A percentile compares a stretch with the other conserved stretches of the same genome.
These are phyloP conservation scores for Aspergillus affinis DNA, from an alignment of 495 filamentous ascomycete species.

Conservation along the genomic window DNA sequence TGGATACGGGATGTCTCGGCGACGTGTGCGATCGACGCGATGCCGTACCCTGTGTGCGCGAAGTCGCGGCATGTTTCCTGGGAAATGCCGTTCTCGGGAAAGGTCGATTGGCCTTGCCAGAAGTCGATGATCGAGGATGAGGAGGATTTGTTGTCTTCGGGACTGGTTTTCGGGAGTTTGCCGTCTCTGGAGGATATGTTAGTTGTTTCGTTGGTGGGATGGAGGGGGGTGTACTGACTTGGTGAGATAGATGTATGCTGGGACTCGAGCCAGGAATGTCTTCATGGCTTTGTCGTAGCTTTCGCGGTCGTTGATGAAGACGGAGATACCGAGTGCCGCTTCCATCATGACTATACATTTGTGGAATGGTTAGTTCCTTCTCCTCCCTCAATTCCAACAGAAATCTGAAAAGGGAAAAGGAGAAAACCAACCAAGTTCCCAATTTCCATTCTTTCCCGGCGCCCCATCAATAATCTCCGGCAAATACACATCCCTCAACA, in stretches of 20 bases:
- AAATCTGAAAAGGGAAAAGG: neutral
- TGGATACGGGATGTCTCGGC: conserved; percentile 29
- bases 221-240: no score
- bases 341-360: conserved; percentile 25
- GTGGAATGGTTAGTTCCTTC: neutral
- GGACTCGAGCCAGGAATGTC: conserved; percentile 23
- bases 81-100: conserved; percentile 17
- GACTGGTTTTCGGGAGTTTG: neutral
- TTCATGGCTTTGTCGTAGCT: conserved; percentile 26
- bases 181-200: neutral
- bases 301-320: conserved; percentile 25
- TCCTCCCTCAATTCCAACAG: neutral
- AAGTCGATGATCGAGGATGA: conserved; percentile 6
- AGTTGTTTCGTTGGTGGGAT: neutral
- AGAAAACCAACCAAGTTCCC: conserved; percentile 23
- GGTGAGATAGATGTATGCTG: conserved; percentile 28
- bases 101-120: conserved; percentile 18
- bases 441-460: conserved; percentile 23
- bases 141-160: neutral
- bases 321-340: conserved; percentile 25
- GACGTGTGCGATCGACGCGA: conserved; percentile 29
- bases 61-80: conserved; percentile 33
- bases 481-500: conserved; percentile 29
- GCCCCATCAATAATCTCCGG: conserved; percentile 23
- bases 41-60: conserved; percentile 24